Evolutionary conservation across 2,329 filamentous ascomycete genomes (phyloP), one percentile per base, ranked within the genome.

Genomic region (Fusarium proliferatum): DNA sequence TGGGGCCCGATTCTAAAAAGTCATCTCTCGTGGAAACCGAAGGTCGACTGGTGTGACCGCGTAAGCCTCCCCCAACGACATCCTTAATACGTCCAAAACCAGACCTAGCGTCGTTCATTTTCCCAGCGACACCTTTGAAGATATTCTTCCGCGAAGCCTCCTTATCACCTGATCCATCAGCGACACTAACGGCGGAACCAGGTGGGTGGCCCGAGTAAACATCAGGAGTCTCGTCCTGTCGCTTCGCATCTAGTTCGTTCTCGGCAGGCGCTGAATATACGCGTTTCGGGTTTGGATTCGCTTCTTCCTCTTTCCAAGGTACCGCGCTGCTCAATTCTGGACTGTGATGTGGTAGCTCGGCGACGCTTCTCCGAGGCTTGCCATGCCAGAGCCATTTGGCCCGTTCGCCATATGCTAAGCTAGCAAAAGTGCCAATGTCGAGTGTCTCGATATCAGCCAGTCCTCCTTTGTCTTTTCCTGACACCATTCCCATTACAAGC

Each of bases 361-460:
- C 77, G 4, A 81, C 81, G 6, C 84, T 88, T 79, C 96, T 94
- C 69, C 92, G 90, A 42, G 94, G 89, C 81, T 97, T 98, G 21
- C 96, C 96, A 69, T 94, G 88, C 96, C 96, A 99, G 4, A 99
- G 87, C 94, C 95, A 98, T 81, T 97, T 97, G 21, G 94, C 88
- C 63, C 93, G 90, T 80, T 96, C 94, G 39, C 96, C 96, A 69
- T 91, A 92, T 2, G 93, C 90, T 33, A 97, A 86, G 67, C 90
- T 90, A 55, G 94, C 88, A 74, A 98, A 97, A 51, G 88, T 91
- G 76, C 97, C 95, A 61, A 98, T 90, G 78, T 98, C 95, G 15
- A 94, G 86, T 2, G 95, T 98, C 83, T 99, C 96, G 41, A 98
- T 92, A 77, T 98, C 96, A 8, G 94, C 93, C 73, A 98, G 95